A percentile compares a stretch with the other conserved stretches of the same genome.
These are phyloP conservation scores for Kwoniella mangroviensis DNA, from an alignment of 768 basidiomycete genomes.

Conservation along the genomic window DNA sequence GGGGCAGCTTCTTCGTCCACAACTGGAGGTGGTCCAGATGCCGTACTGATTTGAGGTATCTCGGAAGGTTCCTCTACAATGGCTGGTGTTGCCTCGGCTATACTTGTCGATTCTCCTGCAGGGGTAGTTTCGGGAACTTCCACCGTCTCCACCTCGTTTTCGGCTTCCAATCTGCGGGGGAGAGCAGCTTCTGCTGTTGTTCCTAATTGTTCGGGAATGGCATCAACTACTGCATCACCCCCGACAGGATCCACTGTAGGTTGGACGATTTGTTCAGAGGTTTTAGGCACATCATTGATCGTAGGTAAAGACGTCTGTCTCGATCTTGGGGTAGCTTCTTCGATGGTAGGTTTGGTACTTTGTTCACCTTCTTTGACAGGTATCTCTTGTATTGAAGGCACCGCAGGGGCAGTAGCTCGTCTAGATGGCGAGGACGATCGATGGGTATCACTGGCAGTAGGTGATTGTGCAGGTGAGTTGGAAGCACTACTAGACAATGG, in stretches of 20 bases:
- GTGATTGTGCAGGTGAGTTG: constrained; percentile 20
- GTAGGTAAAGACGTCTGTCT: neutral
- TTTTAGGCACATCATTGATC: neutral
- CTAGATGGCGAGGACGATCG: constrained; percentile 12
- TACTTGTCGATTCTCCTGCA: neutral
- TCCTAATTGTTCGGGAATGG: neutral
- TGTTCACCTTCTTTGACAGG: neutral
- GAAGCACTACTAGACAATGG: constrained; percentile 33
- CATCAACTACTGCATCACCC: neutral
- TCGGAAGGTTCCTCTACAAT: constrained; percentile 20
- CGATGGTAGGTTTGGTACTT: neutral
- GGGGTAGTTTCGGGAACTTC: neutral
- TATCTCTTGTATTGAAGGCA: constrained; percentile 5
- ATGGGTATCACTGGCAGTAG: neutral
- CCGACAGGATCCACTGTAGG: constrained; percentile 7
- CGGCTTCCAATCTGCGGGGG: neutral
- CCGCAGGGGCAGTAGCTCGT: constrained; percentile 11
- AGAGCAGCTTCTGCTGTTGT: neutral
- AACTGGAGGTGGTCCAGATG: constrained; percentile 10
- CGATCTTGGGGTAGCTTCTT: neutral
- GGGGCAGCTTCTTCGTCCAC: neutral
- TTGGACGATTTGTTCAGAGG: neutral
- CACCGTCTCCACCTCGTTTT: neutral
- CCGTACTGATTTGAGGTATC: neutral
- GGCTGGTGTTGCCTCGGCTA: neutral